phyloP scores from a whole-genome alignment of 2,329 filamentous ascomycete genomes.

The Botrytis sinoallii region DNA sequence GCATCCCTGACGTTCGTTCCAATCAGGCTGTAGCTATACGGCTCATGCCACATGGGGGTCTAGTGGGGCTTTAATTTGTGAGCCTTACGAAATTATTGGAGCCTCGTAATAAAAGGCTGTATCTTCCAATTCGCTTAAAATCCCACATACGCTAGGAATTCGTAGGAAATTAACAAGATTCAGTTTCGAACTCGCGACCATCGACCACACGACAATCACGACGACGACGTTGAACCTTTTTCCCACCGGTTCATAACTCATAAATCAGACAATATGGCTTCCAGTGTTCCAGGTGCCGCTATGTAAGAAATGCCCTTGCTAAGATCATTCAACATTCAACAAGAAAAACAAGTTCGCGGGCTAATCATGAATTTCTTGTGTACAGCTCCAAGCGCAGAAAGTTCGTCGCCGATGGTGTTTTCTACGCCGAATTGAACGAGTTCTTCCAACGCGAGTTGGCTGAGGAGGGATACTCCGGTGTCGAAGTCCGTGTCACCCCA shows the following conservation, averaged over 20 bases:
- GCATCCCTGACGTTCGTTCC: neutral
- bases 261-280: conserved; percentile 40
- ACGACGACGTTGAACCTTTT: conserved; percentile 32
- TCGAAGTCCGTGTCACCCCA: conserved; percentile 99
- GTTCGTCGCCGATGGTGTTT: conserved; percentile 97
- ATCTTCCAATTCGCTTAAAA: conserved; percentile 14
- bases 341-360: conserved; percentile 16
- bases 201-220: conserved; percentile 22
- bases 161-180: conserved; percentile 6
- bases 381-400: conserved; percentile 85
- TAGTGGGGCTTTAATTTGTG: neutral
- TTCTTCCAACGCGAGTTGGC: conserved; percentile 99
- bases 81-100: neutral
- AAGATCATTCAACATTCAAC: conserved; percentile 4
- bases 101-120: conserved; percentile 4
- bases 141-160: conserved; percentile 17
- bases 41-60: neutral
- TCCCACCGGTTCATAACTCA: conserved; percentile 33
- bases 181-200: conserved; percentile 16
- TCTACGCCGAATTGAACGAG: conserved; percentile 99
- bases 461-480: conserved; percentile 99
- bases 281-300: conserved; percentile 39
- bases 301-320: conserved; percentile 35
- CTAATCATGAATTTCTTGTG: conserved; percentile 21
- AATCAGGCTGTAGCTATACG: neutral